A percentile compares a stretch with the other conserved stretches of the same genome.
These are phyloP conservation scores for Blastomyces percursus DNA, from an alignment of 2,329 filamentous ascomycete genomes.

Conservation along the genomic window DNA sequence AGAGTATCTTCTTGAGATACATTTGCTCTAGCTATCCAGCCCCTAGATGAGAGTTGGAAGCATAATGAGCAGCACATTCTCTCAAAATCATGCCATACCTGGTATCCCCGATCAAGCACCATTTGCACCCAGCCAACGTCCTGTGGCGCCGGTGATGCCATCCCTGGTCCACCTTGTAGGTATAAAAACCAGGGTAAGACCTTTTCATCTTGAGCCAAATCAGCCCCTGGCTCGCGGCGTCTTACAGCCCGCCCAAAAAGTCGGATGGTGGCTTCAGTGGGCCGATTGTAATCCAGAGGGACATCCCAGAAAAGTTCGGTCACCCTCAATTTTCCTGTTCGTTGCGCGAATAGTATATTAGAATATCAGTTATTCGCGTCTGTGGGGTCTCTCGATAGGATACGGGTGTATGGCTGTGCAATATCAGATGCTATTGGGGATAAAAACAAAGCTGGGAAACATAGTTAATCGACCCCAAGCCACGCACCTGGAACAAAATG, in stretches of 20 bases:
- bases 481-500: conserved; percentile 8
- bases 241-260: conserved; percentile 68
- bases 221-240: conserved; percentile 53
- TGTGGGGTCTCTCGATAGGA: neutral
- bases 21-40: neutral
- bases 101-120: conserved; percentile 69
- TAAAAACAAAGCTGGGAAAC: neutral
- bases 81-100: conserved; percentile 37
- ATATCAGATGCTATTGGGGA: neutral
- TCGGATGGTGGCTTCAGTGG: conserved; percentile 50
- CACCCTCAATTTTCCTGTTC: conserved; percentile 58
- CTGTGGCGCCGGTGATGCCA: conserved; percentile 63
- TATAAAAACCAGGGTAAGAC: conserved; percentile 56
- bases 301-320: conserved; percentile 82
- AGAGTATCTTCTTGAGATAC: neutral
- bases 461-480: neutral
- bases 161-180: conserved; percentile 77
- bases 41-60: neutral
- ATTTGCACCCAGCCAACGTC: conserved; percentile 58
- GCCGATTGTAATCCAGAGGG: conserved; percentile 63
- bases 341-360: neutral
- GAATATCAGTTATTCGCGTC: neutral
- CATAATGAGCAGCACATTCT: neutral
- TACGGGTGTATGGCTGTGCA: neutral
- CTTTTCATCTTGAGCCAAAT: conserved; percentile 33